Evolutionary conservation across 345 rosid species (phyloP), one percentile per base, ranked within the genome.

Genomic region (Gossypium arboreum): DNA sequence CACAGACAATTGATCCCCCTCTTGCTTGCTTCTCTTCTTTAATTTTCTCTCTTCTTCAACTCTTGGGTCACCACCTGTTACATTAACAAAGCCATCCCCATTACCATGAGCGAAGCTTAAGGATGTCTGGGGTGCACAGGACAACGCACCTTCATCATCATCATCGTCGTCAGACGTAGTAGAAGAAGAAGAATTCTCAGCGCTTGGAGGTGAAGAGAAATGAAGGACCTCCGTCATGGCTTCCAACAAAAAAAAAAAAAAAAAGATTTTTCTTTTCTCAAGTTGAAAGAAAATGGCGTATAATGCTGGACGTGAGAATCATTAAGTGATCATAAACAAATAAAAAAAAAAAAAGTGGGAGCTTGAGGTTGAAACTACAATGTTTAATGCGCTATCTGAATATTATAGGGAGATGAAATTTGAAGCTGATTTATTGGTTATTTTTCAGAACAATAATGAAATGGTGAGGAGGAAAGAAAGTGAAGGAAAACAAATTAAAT

Each of bases 171-270:
- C 39, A 34, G 39, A 34, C 39, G 39, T 34, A 29, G 39, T 29
- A 34, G 88, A 51, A 3, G 88, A 59, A 24, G 90, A 75, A 58
- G 86, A 44, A 18, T 83, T 20, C 43, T 83, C 62, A 52, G 77
- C 74, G 69, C 65, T 78, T 74, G 86, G 87, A 62, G 92, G 80
- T 55, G 92, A 83, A 75, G 91, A 88, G 77, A 85, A 87, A 80
- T 86, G 92, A 72, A 91, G 94, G 58, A 91, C 93, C 80, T 91
- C 96, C 25, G 93, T 85, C 94, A 93, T 93, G 86, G 81, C 79
- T 76, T 64, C 75, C 80, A 61, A 66, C 61, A 82, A 71, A 63
- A 83, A 79, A 74, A 72, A 56, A 55, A 55, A 65, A 64, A 74
- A 20, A 16, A 73, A 51, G 24, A 13, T 68, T 2, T 48, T 48